These are phyloP conservation scores for Candida broadrunensis DNA, from an alignment of 805 yeast genomes.

Conservation along the genomic window DNA sequence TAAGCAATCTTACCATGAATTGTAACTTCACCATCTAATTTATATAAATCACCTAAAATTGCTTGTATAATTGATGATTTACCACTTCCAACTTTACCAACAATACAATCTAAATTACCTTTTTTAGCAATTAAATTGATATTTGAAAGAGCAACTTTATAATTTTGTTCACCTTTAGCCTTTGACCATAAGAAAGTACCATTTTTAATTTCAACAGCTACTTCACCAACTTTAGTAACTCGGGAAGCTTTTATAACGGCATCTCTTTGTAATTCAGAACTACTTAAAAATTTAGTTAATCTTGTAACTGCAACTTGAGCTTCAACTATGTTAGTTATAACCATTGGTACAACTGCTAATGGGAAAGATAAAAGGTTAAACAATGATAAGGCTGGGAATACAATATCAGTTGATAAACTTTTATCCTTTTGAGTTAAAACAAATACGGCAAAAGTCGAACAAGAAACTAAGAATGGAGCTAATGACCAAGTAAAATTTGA, in stretches of 20 bases:
- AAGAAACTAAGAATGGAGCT: constrained; percentile 87
- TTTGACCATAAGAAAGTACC: constrained; percentile 81
- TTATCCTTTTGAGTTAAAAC: constrained; percentile 46
- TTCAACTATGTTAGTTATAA: constrained; percentile 80
- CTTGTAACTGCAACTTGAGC: constrained; percentile 81
- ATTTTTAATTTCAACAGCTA: constrained; percentile 55
- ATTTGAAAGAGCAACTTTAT: constrained; percentile 63
- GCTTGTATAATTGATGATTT: constrained; percentile 81
- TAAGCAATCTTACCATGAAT: constrained; percentile 82
- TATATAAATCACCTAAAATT: constrained; percentile 77
- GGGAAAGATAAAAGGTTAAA: constrained; percentile 92
- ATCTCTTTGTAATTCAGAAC: constrained; percentile 80
- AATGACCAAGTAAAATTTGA: constrained; percentile 76
- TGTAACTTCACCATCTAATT: constrained; percentile 67
- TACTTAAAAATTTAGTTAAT: constrained; percentile 66
- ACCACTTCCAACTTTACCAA: constrained; percentile 90
- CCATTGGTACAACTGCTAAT: constrained; percentile 86
- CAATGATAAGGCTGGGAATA: constrained; percentile 84
- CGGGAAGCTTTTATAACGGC: constrained; percentile 57
- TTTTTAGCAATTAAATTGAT: constrained; percentile 63
- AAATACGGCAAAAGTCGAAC: constrained; percentile 84
- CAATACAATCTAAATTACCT: constrained; percentile 80
- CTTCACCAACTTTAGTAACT: constrained; percentile 60
- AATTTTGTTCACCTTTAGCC: constrained; percentile 51
- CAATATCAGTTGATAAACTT: constrained; percentile 85